These are phyloP conservation scores for Stylosanthes scabra DNA, from an alignment of 331 rosid species.

Conservation along the genomic window DNA sequence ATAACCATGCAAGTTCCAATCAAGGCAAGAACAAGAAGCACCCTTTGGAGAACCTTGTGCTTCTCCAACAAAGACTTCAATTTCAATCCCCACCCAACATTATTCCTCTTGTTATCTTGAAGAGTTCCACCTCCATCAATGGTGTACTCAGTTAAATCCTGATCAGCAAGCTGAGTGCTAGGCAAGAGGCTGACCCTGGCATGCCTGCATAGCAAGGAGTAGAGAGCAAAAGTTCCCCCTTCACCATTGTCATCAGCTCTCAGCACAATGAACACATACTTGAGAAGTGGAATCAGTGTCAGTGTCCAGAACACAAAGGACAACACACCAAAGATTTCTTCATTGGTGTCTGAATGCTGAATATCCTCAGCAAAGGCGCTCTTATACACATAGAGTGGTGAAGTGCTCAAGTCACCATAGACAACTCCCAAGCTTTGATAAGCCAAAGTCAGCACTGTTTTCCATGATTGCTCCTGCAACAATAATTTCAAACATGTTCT, in stretches of 20 bases:
- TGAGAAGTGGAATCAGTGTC: constrained; percentile 79
- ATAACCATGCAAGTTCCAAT: constrained; percentile 99
- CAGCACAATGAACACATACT: constrained; percentile 94
- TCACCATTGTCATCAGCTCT: constrained; percentile 97
- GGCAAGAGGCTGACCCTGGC: constrained; percentile 86
- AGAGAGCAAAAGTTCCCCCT: constrained; percentile 98
- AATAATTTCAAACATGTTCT: constrained; percentile 31
- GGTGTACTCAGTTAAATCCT: constrained; percentile 82
- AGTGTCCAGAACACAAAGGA: constrained; percentile 97
- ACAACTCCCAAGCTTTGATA: constrained; percentile 97
- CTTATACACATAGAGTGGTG: constrained; percentile 90
- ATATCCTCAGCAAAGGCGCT: constrained; percentile 94
- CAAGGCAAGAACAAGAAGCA: constrained; percentile 87
- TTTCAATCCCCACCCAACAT: constrained; percentile 66
- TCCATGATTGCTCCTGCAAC: constrained; percentile 91
- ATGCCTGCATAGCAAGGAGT: constrained; percentile 88
- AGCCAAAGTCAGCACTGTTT: constrained; percentile 77
- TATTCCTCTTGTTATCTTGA: constrained; percentile 34
- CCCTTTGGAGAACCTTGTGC: constrained; percentile 69
- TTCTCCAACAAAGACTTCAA: constrained; percentile 85
- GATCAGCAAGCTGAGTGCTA: constrained; percentile 88
- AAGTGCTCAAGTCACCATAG: constrained; percentile 95
- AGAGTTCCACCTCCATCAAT: constrained; percentile 54
- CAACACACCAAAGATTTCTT: constrained; percentile 91
- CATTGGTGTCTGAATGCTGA: constrained; percentile 89